phyloP scores from a whole-genome alignment of 164 flowering plant genomes.

The Nymphaea thermarum region DNA sequence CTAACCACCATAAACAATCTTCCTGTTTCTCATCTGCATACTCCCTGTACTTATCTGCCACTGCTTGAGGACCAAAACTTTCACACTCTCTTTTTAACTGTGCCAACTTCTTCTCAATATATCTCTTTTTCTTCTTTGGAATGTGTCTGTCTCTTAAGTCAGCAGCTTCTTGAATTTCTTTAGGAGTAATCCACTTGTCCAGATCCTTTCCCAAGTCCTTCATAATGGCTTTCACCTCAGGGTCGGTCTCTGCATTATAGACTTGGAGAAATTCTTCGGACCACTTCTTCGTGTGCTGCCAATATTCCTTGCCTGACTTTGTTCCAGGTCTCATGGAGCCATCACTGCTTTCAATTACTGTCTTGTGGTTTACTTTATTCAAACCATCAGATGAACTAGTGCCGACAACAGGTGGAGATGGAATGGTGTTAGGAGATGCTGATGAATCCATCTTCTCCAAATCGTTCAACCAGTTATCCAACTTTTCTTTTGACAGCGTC shows the following conservation, averaged over 20 bases:
- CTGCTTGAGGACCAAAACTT: conserved; percentile 87
- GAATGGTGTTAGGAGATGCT: conserved; percentile 4
- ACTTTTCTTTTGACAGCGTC: background rate
- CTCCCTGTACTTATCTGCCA: conserved; percentile 79
- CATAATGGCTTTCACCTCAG: conserved; percentile 74
- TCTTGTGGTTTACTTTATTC: conserved; percentile 32
- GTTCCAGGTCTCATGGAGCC: conserved; percentile 68
- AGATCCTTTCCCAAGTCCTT: conserved; percentile 85
- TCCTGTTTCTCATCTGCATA: conserved; percentile 71
- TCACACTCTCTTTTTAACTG: conserved; percentile 82
- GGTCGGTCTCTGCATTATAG: conserved; percentile 75
- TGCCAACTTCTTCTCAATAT: conserved; percentile 54
- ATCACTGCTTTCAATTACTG: conserved; percentile 71
- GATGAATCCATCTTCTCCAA: conserved; percentile 19
- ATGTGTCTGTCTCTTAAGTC: conserved; percentile 41
- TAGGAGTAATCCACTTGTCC: conserved; percentile 86
- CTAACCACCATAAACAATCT: conserved; percentile 95
- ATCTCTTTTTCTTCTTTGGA: conserved; percentile 39
- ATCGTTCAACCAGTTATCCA: conserved; percentile 1
- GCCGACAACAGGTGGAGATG: conserved; percentile 8
- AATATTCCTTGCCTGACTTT: conserved; percentile 77
- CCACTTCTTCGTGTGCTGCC: conserved; percentile 98
- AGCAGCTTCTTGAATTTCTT: conserved; percentile 73
- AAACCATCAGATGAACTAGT: conserved; percentile 9
- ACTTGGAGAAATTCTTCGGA: conserved; percentile 63